A percentile compares a stretch with the other conserved stretches of the same genome.
Evolutionary conservation across 768 basidiomycete genomes (phyloP).

Genomic region (Russula earlei): DNA sequence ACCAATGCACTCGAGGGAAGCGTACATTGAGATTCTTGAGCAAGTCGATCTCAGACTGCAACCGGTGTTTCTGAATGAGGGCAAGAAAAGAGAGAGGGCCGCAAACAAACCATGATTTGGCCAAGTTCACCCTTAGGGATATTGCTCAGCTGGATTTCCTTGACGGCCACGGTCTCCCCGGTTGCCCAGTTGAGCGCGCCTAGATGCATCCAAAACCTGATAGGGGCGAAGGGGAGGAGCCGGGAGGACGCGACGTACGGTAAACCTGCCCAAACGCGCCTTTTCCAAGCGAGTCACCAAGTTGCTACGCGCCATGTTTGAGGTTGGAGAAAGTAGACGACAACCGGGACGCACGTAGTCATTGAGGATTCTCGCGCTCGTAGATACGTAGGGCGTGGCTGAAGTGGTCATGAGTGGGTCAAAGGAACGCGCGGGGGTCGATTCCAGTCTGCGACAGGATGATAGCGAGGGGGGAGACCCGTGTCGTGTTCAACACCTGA

Average conservation of each 20-base stretch:
- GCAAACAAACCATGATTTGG: constrained; percentile 79
- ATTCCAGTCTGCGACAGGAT: not conserved
- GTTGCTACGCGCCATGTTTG: constrained; percentile 50
- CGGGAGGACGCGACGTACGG: constrained; percentile 62
- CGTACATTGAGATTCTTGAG: constrained; percentile 92
- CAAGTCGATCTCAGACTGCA: constrained; percentile 90
- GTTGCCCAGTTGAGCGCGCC: constrained; percentile 92
- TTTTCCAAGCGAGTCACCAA: constrained; percentile 92
- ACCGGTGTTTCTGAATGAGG: not conserved
- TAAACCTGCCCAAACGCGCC: constrained; percentile 97
- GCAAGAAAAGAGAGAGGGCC: not conserved
- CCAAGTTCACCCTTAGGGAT: constrained; percentile 89
- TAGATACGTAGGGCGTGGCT: constrained; percentile 10
- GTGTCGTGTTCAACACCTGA: too few species aligned
- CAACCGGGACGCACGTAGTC: constrained; percentile 12
- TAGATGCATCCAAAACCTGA: constrained; percentile 24
- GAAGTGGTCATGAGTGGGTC: constrained; percentile 9
- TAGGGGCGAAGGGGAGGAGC: too few species aligned
- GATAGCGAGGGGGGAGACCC: not conserved
- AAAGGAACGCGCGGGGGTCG: not conserved
- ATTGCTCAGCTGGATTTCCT: constrained; percentile 91
- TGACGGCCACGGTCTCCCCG: constrained; percentile 97
- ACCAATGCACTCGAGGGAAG: not conserved
- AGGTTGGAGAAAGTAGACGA: not conserved
- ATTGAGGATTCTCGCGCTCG: constrained; percentile 18